These are phyloP conservation scores for Backusella circina DNA, from an alignment of 192 early-diverging fungal species.

Conservation along the genomic window DNA sequence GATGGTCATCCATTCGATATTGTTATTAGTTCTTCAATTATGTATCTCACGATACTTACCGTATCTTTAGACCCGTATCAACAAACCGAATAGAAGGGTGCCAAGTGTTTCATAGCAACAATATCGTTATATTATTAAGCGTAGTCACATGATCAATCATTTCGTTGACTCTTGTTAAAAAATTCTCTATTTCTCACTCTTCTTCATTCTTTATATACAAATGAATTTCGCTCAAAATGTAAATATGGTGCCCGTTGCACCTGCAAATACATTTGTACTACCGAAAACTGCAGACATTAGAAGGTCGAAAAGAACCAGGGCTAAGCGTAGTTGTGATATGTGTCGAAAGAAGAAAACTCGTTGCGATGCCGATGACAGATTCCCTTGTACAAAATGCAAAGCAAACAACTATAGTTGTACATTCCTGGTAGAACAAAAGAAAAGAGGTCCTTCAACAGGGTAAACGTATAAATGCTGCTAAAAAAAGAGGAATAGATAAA, in stretches of 20 bases:
- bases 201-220: background rate
- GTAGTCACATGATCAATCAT: too few species aligned
- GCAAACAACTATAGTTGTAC: slow-evolving; percentile 52
- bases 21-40: too few species aligned
- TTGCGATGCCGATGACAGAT: slow-evolving; percentile 64
- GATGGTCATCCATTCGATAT: too few species aligned
- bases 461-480: slow-evolving; percentile 26
- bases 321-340: slow-evolving; percentile 53
- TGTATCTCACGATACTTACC: too few species aligned
- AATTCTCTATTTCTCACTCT: background rate
- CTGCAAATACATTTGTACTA: background rate
- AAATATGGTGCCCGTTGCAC: slow-evolving; percentile 5
- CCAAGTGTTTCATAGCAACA: too few species aligned
- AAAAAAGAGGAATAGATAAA: background rate
- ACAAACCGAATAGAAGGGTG: too few species aligned
- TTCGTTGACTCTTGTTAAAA: too few species aligned
- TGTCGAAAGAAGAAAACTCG: slow-evolving; percentile 81
- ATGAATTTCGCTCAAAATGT: background rate
- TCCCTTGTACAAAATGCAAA: slow-evolving; percentile 66
- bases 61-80: too few species aligned
- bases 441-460: slow-evolving; percentile 78
- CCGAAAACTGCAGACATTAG: background rate
- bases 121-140: too few species aligned
- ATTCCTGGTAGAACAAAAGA: slow-evolving; percentile 33
- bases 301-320: slow-evolving; percentile 28